Percentiles rank a stretch among this genome's conserved stretches.
Conservation (phyloP, 2,329 filamentous ascomycete species). For the Phialophora verrucosa region DNA sequence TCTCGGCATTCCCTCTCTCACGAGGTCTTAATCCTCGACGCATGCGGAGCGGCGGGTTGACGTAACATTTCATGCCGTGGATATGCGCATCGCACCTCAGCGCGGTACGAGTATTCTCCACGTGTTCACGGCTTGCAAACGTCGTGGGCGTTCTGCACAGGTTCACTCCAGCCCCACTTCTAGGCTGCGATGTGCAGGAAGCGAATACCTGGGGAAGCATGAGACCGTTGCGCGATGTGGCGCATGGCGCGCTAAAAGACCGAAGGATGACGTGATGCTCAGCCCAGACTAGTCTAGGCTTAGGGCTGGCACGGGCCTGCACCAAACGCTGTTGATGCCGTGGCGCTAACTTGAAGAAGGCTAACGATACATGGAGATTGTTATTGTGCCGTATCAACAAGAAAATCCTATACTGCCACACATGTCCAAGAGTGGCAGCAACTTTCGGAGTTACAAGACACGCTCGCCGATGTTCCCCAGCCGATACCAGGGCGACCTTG, state of each 20-base stretch:
- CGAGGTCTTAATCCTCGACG: not conserved
- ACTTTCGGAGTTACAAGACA: not conserved
- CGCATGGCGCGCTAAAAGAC: not conserved
- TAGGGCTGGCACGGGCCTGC: not conserved
- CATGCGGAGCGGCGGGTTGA: not conserved
- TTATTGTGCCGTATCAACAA: not conserved
- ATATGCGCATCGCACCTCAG: not conserved
- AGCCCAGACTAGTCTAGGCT: not conserved
- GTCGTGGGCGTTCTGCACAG: not conserved
- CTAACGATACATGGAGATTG: not conserved
- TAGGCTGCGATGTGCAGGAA: not conserved
- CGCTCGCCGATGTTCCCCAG: not conserved
- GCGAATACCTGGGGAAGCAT: not conserved
- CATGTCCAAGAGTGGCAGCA: not conserved
- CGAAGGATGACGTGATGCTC: not conserved
- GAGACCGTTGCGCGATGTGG: not conserved
- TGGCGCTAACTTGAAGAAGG: not conserved
- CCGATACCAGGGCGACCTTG: not conserved
- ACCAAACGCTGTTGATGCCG: not conserved
- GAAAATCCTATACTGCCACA: not conserved
- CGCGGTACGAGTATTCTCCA: not conserved
- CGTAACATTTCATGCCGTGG: not conserved
- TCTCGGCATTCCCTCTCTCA: not conserved
- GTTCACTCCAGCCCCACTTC: not conserved
- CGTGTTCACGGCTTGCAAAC: not conserved